These are phyloP conservation scores for Ceratocystis eucalypticola DNA, from an alignment of 2,329 filamentous ascomycete genomes.

Conservation along the genomic window DNA sequence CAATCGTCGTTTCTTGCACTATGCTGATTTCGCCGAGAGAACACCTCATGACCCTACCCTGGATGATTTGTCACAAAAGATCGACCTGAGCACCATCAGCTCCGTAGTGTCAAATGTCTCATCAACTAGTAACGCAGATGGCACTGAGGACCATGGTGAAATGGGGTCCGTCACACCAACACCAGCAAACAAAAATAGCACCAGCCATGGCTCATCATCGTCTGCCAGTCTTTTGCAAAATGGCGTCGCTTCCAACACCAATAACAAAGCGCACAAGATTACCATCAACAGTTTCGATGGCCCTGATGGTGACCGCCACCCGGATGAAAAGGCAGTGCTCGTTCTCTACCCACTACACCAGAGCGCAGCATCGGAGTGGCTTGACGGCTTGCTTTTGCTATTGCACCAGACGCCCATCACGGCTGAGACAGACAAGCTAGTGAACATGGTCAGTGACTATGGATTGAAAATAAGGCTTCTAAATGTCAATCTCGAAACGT, in stretches of 20 bases:
- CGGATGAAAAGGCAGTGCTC: conserved; percentile 58
- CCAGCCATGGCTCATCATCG: background rate
- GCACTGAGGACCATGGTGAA: conserved; percentile 31
- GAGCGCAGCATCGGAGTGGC: conserved; percentile 83
- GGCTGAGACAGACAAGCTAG: conserved; percentile 83
- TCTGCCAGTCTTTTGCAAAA: background rate
- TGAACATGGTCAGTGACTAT: conserved; percentile 75
- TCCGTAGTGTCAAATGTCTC: conserved; percentile 91
- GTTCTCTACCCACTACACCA: conserved; percentile 72
- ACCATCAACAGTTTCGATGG: conserved; percentile 66
- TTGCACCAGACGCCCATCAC: conserved; percentile 93
- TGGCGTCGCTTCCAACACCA: conserved; percentile 4
- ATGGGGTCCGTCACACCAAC: conserved; percentile 15
- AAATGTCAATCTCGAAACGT: conserved; percentile 76
- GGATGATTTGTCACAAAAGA: conserved; percentile 61
- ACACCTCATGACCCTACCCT: conserved; percentile 53
- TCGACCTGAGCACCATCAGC: conserved; percentile 76
- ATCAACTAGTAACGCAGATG: conserved; percentile 41
- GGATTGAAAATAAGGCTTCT: conserved; percentile 83
- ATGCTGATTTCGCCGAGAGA: conserved; percentile 65
- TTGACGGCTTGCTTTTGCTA: conserved; percentile 89
- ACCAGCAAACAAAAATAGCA: background rate
- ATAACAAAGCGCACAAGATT: conserved; percentile 59
- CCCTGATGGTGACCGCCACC: conserved; percentile 27
- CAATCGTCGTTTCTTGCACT: conserved; percentile 81